These are phyloP conservation scores for Salix koriyanagi DNA, from an alignment of 345 rosid genomes.

Conservation along the genomic window DNA sequence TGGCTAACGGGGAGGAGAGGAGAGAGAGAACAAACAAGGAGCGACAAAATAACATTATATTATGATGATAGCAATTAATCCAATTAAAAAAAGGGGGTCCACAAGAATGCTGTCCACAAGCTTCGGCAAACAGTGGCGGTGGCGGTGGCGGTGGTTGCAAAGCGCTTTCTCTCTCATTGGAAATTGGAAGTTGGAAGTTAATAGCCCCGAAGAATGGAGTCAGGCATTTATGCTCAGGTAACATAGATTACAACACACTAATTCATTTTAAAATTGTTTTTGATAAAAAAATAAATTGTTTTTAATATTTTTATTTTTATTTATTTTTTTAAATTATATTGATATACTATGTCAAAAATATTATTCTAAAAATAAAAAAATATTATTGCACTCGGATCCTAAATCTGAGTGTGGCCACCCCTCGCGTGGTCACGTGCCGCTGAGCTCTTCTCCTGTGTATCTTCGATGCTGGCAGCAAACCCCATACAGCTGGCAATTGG, in stretches of 20 bases:
- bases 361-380: too few species aligned
- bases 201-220: neutral
- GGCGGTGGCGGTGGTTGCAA: neutral
- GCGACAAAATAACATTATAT: too few species aligned
- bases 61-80: neutral
- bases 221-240: neutral
- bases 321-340: too few species aligned
- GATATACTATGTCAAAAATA: too few species aligned
- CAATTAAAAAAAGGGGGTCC: neutral
- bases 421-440: neutral
- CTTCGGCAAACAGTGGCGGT: neutral
- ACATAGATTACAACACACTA: neutral
- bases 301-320: too few species aligned
- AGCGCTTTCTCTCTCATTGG: neutral
- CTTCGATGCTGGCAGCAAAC: neutral
- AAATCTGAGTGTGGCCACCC: neutral
- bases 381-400: too few species aligned
- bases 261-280: too few species aligned
- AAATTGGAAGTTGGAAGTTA: constrained; percentile 2
- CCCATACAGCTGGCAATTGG: too few species aligned
- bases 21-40: too few species aligned
- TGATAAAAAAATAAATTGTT: too few species aligned
- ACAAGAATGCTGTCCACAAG: constrained; percentile 1
- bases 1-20: fast-evolving
- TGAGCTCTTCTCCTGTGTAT: neutral